Conservation (phyloP, 495 filamentous ascomycete species). For the Xylaria bambusicola region DNA sequence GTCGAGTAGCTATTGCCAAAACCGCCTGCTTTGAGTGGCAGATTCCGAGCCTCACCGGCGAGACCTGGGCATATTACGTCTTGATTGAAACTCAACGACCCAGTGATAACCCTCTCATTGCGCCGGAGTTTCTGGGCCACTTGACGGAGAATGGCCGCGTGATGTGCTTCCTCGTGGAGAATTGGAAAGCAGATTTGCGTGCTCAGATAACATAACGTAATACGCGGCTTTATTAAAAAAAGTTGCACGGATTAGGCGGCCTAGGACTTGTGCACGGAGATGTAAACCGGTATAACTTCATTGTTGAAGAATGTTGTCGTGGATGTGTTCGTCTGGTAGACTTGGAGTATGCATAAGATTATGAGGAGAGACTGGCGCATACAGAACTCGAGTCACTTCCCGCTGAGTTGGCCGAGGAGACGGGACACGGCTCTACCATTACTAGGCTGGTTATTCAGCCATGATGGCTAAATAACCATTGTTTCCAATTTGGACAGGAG, state of each 20-base stretch:
- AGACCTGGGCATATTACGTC: slow-evolving; percentile 20
- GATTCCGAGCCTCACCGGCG: slow-evolving; percentile 14
- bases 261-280: slow-evolving; percentile 24
- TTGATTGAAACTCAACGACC: slow-evolving; percentile 9
- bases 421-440: slow-evolving; percentile 16
- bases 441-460: slow-evolving; percentile 3
- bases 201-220: slow-evolving; percentile 17
- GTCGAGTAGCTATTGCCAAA: slow-evolving; percentile 16
- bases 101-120: slow-evolving; percentile 19
- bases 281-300: slow-evolving; percentile 26
- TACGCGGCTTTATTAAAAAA: slow-evolving; percentile 9
- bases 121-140: slow-evolving; percentile 37
- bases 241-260: slow-evolving; percentile 18
- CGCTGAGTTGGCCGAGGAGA: slow-evolving; percentile 19
- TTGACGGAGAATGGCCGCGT: slow-evolving; percentile 35
- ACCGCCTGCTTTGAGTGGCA: slow-evolving; percentile 23
- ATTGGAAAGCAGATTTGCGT: slow-evolving; percentile 24
- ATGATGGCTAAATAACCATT: slow-evolving; percentile 7
- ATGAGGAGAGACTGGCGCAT: slow-evolving; percentile 16
- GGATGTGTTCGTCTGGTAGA: slow-evolving; percentile 18
- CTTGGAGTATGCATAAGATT: slow-evolving; percentile 19
- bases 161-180: slow-evolving; percentile 41
- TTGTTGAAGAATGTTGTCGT: slow-evolving; percentile 11
- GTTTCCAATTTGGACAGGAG: too few relatives aligned
- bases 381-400: slow-evolving; percentile 17